Evolutionary conservation across 2,329 filamentous ascomycete species (phyloP).

Genomic region (Truncatella angustata): DNA sequence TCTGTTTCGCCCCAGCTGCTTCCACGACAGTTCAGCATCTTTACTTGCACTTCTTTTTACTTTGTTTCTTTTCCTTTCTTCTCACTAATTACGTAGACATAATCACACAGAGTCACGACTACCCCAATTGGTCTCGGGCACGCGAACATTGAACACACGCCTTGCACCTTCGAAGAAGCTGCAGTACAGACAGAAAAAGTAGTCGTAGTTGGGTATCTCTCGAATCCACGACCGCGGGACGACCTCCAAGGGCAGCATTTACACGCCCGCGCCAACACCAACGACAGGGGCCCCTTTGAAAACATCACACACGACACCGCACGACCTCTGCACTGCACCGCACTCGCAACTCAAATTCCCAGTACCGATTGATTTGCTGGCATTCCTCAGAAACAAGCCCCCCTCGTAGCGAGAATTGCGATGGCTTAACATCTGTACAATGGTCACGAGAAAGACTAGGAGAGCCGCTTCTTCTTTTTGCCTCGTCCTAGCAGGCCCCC

Average conservation of each 20-base stretch:
- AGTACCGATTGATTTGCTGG: constrained; percentile 9
- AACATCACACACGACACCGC: not conserved
- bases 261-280: not conserved
- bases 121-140: not conserved
- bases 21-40: not conserved
- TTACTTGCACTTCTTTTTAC: no score
- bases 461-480: constrained; percentile 23
- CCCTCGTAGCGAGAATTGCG: constrained; percentile 18
- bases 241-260: not conserved
- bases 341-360: not conserved
- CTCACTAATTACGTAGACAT: not conserved
- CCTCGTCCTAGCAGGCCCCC: constrained; percentile 31
- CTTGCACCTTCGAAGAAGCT: no score
- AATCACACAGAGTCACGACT: not conserved
- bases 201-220: no score
- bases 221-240: constrained; percentile 1
- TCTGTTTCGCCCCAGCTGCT: not conserved
- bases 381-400: constrained; percentile 20
- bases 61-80: no score
- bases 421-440: constrained; percentile 34
- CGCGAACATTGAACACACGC: not conserved
- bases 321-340: no score
- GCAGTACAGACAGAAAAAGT: no score
- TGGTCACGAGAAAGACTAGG: constrained; percentile 27
- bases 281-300: no score